Percentiles rank a stretch among this genome's conserved stretches.
Conservation (phyloP, 163 green algal genomes). For the Prototheca stagnorum region DNA sequence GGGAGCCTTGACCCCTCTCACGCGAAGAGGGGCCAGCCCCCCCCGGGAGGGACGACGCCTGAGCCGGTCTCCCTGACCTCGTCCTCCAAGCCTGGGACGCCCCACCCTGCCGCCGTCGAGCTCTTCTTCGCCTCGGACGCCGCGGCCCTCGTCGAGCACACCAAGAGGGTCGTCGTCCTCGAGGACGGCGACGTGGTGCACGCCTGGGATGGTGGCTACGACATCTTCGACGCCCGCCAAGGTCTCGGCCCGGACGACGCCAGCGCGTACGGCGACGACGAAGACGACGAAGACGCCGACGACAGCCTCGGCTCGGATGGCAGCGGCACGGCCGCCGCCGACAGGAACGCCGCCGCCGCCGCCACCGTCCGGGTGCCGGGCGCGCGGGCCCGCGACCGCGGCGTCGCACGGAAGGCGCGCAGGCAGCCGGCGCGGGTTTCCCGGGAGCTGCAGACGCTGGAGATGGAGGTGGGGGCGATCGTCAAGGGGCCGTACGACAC, state of each 20-base stretch:
- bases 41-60: neutral
- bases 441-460: constrained; percentile 68
- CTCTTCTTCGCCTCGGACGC: constrained; percentile 85
- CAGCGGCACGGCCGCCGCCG: too few species aligned
- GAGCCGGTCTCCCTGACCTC: too few species aligned
- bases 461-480: constrained; percentile 82
- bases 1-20: neutral
- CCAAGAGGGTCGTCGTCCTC: constrained; percentile 84
- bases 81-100: neutral
- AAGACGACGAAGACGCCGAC: constrained; percentile 25
- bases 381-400: too few species aligned
- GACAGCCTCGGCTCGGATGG: too few species aligned
- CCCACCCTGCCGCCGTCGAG: constrained; percentile 35
- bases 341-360: too few species aligned
- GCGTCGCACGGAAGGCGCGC: too few species aligned
- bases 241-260: too few species aligned
- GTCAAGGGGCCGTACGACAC: constrained; percentile 90
- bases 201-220: constrained; percentile 49
- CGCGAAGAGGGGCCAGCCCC: too few species aligned
- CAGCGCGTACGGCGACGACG: too few species aligned
- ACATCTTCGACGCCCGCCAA: constrained; percentile 74
- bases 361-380: too few species aligned
- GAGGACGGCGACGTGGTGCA: constrained; percentile 92
- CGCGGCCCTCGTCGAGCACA: constrained; percentile 90
- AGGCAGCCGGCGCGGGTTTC: constrained; percentile 41